Base-by-base conservation (phyloP, 345 rosid genomes). In the Hirschfeldia incana region DNA sequence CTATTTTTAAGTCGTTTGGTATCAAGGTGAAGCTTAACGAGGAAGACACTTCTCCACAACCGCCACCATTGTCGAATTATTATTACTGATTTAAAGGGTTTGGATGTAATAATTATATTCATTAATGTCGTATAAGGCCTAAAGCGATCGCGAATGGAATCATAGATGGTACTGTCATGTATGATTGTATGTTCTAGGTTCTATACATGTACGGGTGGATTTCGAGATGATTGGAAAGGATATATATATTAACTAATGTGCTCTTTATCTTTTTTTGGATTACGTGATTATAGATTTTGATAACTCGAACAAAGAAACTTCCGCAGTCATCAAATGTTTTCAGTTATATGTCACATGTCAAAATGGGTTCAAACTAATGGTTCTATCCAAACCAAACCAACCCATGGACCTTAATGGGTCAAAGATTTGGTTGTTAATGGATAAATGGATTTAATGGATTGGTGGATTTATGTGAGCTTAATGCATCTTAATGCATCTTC, bases 11-110 rank as follows among this genome's bases (percentile, higher is more conserved):
- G 49, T 72, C 73, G 12, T 76, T 81, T 67, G 78, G 78, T 76
- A 72, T 81, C n/a, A 81, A 76, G 36, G 81, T 61, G 69, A 81
- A 80, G 68, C 68, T 80, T 13, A 80, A 80, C 49, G 79, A 75
- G 8, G 42, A 80, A 26, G 83, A 80, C 59, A 80, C 79, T 16
- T 64, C 79, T 0, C 83, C 83, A 1, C 67, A 75, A 75, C 83
- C 83, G 4, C 76, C 80, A 65, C 83, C 83, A 0, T 70, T 80
- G 79, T 65, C 80, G 1, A 76, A 80, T 55, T 80, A 75, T 57
- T 80, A 80, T 6, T 65, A 16, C 57, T 78, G 69, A 78, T 59
- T 59, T 67, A 49, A 12, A 33, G 26, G 63, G 12, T 8, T 42
- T 66, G 73, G 63, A 37, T 39, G 67, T 72, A 10, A 57, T 59